phyloP scores from a whole-genome alignment of 345 rosid species.

The Diplotaxis tenuifolia region DNA sequence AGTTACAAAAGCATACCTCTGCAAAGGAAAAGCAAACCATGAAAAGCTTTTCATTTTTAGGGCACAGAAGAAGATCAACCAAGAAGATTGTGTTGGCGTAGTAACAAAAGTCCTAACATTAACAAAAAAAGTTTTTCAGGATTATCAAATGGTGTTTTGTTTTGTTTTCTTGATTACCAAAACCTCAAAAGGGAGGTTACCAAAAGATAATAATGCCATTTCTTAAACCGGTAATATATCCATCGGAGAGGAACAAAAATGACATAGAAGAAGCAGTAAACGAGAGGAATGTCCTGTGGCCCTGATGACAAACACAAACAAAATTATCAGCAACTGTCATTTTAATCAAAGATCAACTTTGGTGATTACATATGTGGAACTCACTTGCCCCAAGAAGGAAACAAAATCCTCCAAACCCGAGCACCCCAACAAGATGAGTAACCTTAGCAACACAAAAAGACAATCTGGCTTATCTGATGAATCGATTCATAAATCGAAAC shows the following conservation, averaged over 20 bases:
- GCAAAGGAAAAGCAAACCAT: constrained; percentile 98
- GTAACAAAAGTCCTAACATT: constrained; percentile 90
- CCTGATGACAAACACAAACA: constrained; percentile 49
- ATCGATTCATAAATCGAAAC: neutral
- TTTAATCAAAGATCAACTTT: neutral
- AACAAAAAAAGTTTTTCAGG: neutral
- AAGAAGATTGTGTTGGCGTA: constrained; percentile 95
- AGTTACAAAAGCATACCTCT: constrained; percentile 53
- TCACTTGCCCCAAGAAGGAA: constrained; percentile 90
- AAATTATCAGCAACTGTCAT: neutral
- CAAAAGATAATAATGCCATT: constrained; percentile 98
- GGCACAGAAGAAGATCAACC: constrained; percentile 77
- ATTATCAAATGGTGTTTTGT: neutral
- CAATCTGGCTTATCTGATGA: neutral
- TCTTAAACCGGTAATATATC: constrained; percentile 94
- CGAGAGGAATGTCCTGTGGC: constrained; percentile 82
- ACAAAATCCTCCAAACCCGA: constrained; percentile 92
- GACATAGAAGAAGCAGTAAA: constrained; percentile 76
- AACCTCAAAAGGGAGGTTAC: constrained; percentile 40
- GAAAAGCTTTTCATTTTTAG: constrained; percentile 84
- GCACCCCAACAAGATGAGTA: constrained; percentile 85
- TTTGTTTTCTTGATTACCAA: neutral
- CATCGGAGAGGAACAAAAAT: constrained; percentile 92
- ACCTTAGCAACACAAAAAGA: constrained; percentile 44
- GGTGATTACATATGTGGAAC: constrained; percentile 33